Base-by-base conservation (phyloP, 805 yeast genomes). In the Lipomyces sp. region DNA sequence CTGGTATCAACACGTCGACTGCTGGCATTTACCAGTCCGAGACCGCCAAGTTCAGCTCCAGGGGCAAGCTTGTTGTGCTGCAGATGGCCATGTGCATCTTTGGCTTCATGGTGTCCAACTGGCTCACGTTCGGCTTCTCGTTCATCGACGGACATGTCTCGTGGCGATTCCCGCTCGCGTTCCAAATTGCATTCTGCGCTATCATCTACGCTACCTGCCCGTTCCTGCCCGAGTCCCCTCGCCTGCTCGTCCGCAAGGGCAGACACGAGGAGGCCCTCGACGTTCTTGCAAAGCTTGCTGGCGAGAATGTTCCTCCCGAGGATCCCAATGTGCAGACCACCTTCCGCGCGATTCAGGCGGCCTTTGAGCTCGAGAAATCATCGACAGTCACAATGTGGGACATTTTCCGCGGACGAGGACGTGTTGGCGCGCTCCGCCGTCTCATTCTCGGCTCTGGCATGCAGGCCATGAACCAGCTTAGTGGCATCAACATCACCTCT, bases 11-110 rank as follows among this genome's bases (percentile, higher is more conserved):
- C 65, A 83, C 90, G n/a, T 81, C 89, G 18, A 82, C 89, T 28
- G 83, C 84, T 49, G 93, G 95, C 13, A 83, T 84, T 55, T 85
- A 86, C 80, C 91, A 84, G 65, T 76, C 91, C 1, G 95, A 86
- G 68, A 76, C 81, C 69, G 77, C 81, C 68, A 77, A 29, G 58
- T 88, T 86, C 39, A 79, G 76, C 51, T 74, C 73, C 53, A 78
- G 90, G 72, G 91, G 93, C 61, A 71, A 77, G 58, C 70, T 83
- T 58, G 86, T 84, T 49, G 77, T 79, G 57, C 71, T 84, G 64
- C 86, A 84, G 68, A 89, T 89, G 49, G 78, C 85, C 23, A 77
- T 82, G 39, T 80, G 84, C 59, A 82, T 83, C 28, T 74, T 83
- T 43, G 93, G 95, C 64, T 82, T 88, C 34, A 74, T 84, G 63